These are phyloP conservation scores for Porogramme epimiltina DNA, from an alignment of 1,284 basidiomycete genomes.

Conservation along the genomic window DNA sequence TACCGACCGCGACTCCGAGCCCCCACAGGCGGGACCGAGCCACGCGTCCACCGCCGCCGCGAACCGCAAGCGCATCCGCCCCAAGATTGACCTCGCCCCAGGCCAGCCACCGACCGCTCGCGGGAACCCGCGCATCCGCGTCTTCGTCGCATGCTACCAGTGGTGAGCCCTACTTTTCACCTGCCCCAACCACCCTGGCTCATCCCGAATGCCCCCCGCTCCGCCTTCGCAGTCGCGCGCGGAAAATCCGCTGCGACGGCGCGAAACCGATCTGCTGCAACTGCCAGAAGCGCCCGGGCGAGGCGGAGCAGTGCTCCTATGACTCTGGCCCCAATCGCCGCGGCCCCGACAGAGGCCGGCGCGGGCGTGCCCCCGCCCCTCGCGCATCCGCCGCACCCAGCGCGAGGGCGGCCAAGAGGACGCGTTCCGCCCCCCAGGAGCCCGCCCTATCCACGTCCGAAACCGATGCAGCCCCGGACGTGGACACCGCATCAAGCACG, in stretches of 20 bases:
- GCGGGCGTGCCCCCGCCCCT: constrained; percentile 59
- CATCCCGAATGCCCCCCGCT: not conserved
- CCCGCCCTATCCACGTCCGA: not conserved
- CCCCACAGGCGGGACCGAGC: not conserved
- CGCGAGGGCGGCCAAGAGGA: too few relatives aligned
- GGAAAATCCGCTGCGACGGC: constrained; percentile 80
- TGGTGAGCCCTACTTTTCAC: constrained; percentile 23
- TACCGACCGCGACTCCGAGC: not conserved
- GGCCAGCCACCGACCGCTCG: constrained; percentile 19
- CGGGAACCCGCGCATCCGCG: constrained; percentile 19
- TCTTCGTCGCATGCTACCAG: constrained; percentile 22
- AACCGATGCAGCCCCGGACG: not conserved
- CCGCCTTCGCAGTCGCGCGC: constrained; percentile 51
- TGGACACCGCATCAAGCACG: too few relatives aligned
- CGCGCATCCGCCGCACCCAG: too few relatives aligned
- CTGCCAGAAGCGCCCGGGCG: constrained; percentile 52
- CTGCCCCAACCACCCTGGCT: not conserved
- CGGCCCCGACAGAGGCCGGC: constrained; percentile 70
- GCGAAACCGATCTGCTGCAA: constrained; percentile 72
- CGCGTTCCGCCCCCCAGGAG: too few relatives aligned
- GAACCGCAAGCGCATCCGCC: constrained; percentile 34
- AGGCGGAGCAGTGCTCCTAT: constrained; percentile 41
- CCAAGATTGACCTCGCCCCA: constrained; percentile 44
- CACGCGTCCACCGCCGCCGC: not conserved
- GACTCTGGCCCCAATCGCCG: constrained; percentile 71